phyloP scores from a whole-genome alignment of 345 rosid species.

The Citrus inodora region DNA sequence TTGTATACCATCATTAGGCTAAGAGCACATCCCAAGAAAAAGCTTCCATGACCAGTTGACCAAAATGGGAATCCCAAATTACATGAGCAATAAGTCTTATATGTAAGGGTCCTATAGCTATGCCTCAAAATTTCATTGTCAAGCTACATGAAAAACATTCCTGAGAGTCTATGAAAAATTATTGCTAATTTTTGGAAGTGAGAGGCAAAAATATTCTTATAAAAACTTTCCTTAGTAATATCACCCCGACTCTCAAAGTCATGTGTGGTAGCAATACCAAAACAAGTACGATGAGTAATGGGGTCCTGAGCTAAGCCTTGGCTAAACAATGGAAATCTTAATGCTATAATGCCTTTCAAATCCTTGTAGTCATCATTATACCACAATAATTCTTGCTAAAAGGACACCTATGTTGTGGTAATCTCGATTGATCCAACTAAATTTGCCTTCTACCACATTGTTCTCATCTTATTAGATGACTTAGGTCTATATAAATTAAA shows the following conservation, averaged over 20 bases:
- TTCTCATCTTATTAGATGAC: no score
- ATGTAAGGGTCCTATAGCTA: background rate
- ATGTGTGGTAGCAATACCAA: background rate
- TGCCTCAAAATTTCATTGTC: slow-evolving; percentile 8
- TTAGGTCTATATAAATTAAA: background rate
- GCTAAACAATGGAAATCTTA: background rate
- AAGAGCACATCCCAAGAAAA: slow-evolving; percentile 8
- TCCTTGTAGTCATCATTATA: slow-evolving; percentile 3
- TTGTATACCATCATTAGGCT: background rate
- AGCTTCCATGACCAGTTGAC: background rate
- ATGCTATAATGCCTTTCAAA: background rate
- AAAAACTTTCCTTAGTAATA: no score
- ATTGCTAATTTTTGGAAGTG: no score
- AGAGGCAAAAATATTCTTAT: no score
- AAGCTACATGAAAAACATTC: background rate
- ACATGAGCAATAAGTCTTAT: background rate
- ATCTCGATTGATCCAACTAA: background rate
- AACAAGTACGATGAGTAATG: background rate
- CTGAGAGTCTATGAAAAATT: background rate
- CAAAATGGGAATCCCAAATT: background rate
- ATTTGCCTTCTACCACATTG: no score
- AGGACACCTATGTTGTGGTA: slow-evolving; percentile 13
- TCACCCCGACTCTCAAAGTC: no score
- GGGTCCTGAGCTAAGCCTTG: background rate
- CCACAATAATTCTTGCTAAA: slow-evolving; percentile 12